Evolutionary conservation across 345 rosid species (phyloP), one percentile per base, ranked within the genome.

Genomic region (Limnanthes douglasii): DNA sequence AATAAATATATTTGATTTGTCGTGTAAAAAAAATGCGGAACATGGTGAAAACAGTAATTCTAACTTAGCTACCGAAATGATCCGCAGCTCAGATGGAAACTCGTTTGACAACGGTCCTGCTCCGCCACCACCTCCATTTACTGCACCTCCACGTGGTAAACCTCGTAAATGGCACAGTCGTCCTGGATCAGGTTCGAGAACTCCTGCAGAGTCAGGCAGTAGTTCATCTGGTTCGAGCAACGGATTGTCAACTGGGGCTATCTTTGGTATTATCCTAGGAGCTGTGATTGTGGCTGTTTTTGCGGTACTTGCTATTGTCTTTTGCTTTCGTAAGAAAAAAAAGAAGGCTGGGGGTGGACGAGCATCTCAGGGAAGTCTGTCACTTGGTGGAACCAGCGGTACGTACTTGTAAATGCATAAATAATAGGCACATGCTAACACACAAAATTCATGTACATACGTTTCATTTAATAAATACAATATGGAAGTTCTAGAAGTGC

Each of bases 61-160:
- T 46, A 31, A 60, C 23, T 47, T 45, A 37, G 36, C 18, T 43
- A 18, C 36, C 44, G 24, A 38, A 49, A 49, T 45, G 52, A 58
- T 68, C n/a, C n/a, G 57, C 75, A 92, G 99, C 67, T 81, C 41
- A 24, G 72, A 53, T 44, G 96, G 96, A 12, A 92, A 85, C 50
- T 71, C 93, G 37, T 92, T 85, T 30, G 72, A 73, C 51, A 78
- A 85, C 15, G 73, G 70, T 39, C 93, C 93, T 34, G 78, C 90
- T 21, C 76, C 93, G 33, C 79, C 71, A 13, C 62, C 78, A 0
- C 92, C 84, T 15, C 75, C 78, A 5, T 66, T 30, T 48, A 55
- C 51, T 4, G 26, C 76, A 18, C 78, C 96, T 39, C 67, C 82
- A 21, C 76, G 76, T 23, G 69, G 78, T 16, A 64, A 53, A 53